Evolutionary conservation across 306 rosid genomes (phyloP), one percentile per base, ranked within the genome.

Genomic region (Glycine latifolia): DNA sequence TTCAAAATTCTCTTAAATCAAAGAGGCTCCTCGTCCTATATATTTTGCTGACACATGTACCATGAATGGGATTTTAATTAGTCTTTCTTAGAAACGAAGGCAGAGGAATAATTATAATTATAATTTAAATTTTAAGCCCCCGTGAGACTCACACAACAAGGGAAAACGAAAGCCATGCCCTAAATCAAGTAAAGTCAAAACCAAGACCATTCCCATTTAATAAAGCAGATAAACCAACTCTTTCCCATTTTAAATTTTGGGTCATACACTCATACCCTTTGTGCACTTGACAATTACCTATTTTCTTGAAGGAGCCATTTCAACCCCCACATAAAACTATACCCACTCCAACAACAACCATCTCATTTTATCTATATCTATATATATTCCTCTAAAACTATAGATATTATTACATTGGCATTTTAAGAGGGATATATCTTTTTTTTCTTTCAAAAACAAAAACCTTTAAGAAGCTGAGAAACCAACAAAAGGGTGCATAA

Each of bases 221-320:
- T 62, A 73, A 85, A 80, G 76, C 79, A 80, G 87, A 76, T 85
- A 71, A 79, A 76, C 85, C 87, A 85, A 85, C 87, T 76, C 71
- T 76, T 69, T 79, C 49, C 63, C 43, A 75, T 65, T 37, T 56
- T 67, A 50, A 82, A 16, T 73, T 77, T 53, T 8, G 10, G 54
- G 47, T 58, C 75, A 39, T 26, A 26, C 31, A 26, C 69, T 9
- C n/a, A 49, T 61, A 52, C 39, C 50, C 68, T 67, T 43, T 17
- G 58, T 53, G 10, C 71, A 46, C 56, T 79, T 48, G 60, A 79
- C 80, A 84, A 16, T 79, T 44, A 84, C 78, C 84, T 56, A 84
- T 61, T 59, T 84, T 48, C 49, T 72, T 52, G 78, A 84, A 58
- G n/a, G 59, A 59, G 56, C 74, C 73, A 79, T 75, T 76, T 80